Evolutionary conservation across 2,329 filamentous ascomycete species (phyloP).

Genomic region (Whalleya microplaca): DNA sequence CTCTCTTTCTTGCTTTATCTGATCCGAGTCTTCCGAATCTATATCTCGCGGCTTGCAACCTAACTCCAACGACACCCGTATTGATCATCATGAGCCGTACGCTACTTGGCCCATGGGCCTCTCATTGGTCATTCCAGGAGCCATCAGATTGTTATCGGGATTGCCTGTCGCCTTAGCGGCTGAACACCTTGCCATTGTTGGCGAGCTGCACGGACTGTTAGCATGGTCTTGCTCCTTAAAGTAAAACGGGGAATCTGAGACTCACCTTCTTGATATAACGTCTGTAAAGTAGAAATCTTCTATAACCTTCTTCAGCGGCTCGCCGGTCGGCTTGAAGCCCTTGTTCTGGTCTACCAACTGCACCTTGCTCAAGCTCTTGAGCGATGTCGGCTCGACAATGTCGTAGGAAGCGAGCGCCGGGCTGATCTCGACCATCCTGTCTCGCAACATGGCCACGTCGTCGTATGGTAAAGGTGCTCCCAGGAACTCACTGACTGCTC

Average conservation of each 20-base stretch:
- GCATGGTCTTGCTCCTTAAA: slow-evolving; percentile 4
- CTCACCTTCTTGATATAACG: slow-evolving; percentile 91
- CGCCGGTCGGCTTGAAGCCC: slow-evolving; percentile 73
- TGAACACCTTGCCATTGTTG: slow-evolving; percentile 97
- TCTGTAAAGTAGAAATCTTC: slow-evolving; percentile 99
- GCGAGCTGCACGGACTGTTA: slow-evolving; percentile 65
- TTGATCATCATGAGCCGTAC: slow-evolving; percentile 54
- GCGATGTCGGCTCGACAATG: slow-evolving; percentile 79
- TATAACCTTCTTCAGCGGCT: slow-evolving; percentile 80
- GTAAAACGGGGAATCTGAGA: slow-evolving; percentile 27
- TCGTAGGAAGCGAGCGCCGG: slow-evolving; percentile 90
- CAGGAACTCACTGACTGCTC: slow-evolving; percentile 89
- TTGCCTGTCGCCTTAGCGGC: slow-evolving; percentile 85
- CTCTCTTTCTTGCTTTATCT: background rate
- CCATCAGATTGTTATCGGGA: slow-evolving; percentile 79
- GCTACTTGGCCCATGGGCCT: slow-evolving; percentile 64
- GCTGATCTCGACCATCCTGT: slow-evolving; percentile 94
- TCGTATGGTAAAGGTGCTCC: slow-evolving; percentile 88
- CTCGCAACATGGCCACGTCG: slow-evolving; percentile 83
- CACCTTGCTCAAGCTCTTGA: slow-evolving; percentile 81
- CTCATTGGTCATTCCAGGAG: slow-evolving; percentile 67
- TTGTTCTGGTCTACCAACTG: slow-evolving; percentile 97
- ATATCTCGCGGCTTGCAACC: slow-evolving; percentile 2
- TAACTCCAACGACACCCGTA: slow-evolving; percentile 2
- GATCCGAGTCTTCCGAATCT: slow-evolving; percentile 1